phyloP scores from a whole-genome alignment of 345 rosid species.

The Reutealis trisperma region DNA sequence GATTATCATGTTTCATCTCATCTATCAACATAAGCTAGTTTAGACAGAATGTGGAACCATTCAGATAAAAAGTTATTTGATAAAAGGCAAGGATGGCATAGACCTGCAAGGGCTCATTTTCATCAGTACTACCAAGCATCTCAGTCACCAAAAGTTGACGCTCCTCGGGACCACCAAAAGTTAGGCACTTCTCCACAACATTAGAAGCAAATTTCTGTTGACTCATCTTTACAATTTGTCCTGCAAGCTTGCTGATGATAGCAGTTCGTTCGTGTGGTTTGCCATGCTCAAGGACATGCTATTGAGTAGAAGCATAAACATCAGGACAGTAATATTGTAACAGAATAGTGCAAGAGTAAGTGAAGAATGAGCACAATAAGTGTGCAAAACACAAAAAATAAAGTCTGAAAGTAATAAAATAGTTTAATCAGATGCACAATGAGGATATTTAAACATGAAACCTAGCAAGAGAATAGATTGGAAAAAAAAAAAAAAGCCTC shows the following conservation, averaged over 20 bases:
- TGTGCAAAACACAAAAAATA: not conserved
- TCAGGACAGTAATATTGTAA: constrained; percentile 1
- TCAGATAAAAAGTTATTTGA: not conserved
- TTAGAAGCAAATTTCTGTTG: constrained; percentile 98
- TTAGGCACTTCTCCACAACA: constrained; percentile 90
- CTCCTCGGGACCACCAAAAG: constrained; percentile 83
- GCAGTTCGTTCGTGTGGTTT: constrained; percentile 76
- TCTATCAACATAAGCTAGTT: not conserved
- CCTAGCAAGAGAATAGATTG: not conserved
- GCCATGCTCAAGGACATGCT: constrained; percentile 94
- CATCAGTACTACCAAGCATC: constrained; percentile 92
- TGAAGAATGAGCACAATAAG: constrained; percentile 3
- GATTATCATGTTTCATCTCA: not conserved
- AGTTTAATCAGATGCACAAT: not conserved
- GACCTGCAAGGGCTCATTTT: constrained; percentile 98
- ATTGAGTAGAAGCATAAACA: constrained; percentile 20
- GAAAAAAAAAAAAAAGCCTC: not conserved
- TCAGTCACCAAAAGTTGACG: constrained; percentile 81
- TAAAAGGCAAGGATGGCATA: constrained; percentile 19
- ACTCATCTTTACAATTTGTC: constrained; percentile 95
- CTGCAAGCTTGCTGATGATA: constrained; percentile 76
- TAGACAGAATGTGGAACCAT: not conserved
- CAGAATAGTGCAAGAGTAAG: not conserved
- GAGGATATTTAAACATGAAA: not conserved
- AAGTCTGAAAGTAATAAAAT: not conserved